Evolutionary conservation across 2,329 filamentous ascomycete species (phyloP).

Genomic region (Clarireedia paspali): DNA sequence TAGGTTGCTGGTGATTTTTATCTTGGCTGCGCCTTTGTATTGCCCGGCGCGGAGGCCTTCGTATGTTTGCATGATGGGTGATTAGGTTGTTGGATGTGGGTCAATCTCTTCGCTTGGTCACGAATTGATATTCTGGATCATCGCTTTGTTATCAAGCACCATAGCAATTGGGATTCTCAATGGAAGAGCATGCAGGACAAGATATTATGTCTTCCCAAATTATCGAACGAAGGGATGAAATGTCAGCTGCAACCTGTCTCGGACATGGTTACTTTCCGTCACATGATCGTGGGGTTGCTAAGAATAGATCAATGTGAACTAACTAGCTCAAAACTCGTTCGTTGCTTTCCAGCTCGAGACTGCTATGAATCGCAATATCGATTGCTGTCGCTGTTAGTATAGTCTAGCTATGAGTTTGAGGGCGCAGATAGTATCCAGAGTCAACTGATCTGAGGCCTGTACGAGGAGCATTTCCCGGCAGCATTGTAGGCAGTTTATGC

Average conservation of each 20-base stretch:
- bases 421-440: too few species aligned
- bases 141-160: too few species aligned
- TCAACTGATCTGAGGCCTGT: too few species aligned
- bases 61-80: slow-evolving; percentile 17
- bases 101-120: background rate
- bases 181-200: background rate
- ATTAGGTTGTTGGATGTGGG: background rate
- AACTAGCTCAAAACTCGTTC: too few species aligned
- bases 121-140: background rate
- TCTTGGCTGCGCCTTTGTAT: slow-evolving; percentile 20
- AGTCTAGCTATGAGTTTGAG: too few species aligned
- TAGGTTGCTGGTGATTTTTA: slow-evolving; percentile 24
- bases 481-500: too few species aligned
- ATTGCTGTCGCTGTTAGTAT: too few species aligned
- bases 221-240: background rate
- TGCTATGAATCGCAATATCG: too few species aligned
- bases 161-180: too few species aligned
- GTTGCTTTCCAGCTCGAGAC: too few species aligned
- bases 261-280: background rate
- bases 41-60: slow-evolving; percentile 19
- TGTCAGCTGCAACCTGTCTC: background rate
- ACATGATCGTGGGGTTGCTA: background rate
- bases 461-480: too few species aligned
- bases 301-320: background rate
- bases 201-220: background rate